Conservation (phyloP, 73 alveolate species). For the Urostyla sp. region DNA sequence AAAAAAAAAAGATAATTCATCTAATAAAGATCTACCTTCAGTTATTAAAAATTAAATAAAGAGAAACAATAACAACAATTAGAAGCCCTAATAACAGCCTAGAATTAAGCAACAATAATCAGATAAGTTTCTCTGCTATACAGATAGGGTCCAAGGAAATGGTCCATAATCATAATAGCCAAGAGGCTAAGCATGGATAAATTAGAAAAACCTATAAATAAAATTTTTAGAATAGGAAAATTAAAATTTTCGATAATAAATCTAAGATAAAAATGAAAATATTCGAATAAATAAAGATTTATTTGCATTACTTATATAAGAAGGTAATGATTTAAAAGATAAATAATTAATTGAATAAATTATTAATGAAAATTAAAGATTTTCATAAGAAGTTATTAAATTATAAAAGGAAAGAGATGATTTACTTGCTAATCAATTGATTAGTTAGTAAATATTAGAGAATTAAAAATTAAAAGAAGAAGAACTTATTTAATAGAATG, state of each 20-base stretch:
- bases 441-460: constrained; percentile 50
- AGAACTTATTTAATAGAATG: constrained; percentile 36
- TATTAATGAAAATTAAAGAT: constrained; percentile 21
- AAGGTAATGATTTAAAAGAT: constrained; percentile 9
- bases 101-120: too few relatives aligned
- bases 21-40: neutral
- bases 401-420: constrained; percentile 54
- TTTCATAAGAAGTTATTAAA: neutral
- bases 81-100: neutral
- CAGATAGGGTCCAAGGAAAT: constrained; percentile 43
- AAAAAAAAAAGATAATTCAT: neutral
- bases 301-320: constrained; percentile 16
- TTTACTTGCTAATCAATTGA: constrained; percentile 52
- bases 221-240: constrained; percentile 67
- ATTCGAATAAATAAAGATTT: constrained; percentile 59
- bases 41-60: neutral
- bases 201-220: constrained; percentile 50
- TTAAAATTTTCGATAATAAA: constrained; percentile 36
- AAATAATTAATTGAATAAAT: neutral
- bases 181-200: constrained; percentile 48
- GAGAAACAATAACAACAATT: neutral
- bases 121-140: constrained; percentile 9
- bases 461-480: constrained; percentile 60
- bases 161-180: constrained; percentile 28
- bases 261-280: constrained; percentile 63